Percentiles rank a stretch among this genome's conserved stretches.
phyloP scores from a whole-genome alignment of 1,284 basidiomycete species.

The Ganoderma leucocontextum region DNA sequence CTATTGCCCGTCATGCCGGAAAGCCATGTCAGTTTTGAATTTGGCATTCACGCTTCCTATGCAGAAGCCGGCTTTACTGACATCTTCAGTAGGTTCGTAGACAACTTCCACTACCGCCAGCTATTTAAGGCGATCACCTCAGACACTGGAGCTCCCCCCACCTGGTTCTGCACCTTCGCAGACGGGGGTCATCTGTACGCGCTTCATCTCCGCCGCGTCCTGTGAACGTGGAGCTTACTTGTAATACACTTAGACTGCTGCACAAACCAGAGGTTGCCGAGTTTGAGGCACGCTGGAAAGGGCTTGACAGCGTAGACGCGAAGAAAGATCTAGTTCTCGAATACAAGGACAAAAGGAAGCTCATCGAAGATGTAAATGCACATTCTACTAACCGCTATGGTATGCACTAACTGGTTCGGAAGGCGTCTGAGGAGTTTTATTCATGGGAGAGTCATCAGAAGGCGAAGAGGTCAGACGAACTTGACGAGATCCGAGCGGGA shows the following conservation, averaged over 20 bases:
- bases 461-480: constrained; percentile 5
- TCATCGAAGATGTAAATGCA: background rate
- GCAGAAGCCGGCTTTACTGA: background rate
- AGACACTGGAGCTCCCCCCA: background rate
- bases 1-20: constrained; percentile 4
- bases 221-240: background rate
- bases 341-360: background rate
- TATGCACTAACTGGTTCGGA: background rate
- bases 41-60: background rate
- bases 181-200: background rate
- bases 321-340: background rate
- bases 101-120: background rate
- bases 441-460: constrained; percentile 2
- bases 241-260: background rate
- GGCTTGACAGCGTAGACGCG: background rate
- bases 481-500: constrained; percentile 2
- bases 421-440: constrained; percentile 1
- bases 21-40: background rate
- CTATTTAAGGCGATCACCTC: background rate
- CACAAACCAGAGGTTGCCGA: background rate
- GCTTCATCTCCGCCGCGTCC: background rate
- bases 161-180: background rate
- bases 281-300: background rate
- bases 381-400: background rate
- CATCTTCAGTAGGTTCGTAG: background rate